Conservation (phyloP, 495 filamentous ascomycete genomes). For the Podospora anserina region DNA sequence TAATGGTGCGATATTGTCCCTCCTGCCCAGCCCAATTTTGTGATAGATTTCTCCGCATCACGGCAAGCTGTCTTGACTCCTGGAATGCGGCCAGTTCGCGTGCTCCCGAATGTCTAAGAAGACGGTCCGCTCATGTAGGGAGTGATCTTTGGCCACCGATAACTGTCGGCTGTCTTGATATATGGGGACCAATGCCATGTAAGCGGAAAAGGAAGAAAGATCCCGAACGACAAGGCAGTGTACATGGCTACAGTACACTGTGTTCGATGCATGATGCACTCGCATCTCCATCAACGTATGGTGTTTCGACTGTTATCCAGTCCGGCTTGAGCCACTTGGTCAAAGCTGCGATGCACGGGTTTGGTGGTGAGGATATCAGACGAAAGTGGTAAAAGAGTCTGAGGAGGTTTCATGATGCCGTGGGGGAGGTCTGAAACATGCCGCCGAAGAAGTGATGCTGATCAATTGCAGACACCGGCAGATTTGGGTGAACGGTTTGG, state of each 20-base stretch:
- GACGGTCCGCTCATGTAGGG: conserved; percentile 1
- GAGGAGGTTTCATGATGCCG: conserved; percentile 11
- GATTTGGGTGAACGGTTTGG: background rate
- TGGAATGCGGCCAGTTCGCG: conserved; percentile 14
- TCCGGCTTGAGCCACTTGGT: background rate
- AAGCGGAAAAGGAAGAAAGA: background rate
- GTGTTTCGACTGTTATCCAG: background rate
- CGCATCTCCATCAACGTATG: background rate
- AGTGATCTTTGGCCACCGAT: background rate
- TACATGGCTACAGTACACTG: conserved; percentile 3
- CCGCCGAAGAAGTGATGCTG: conserved; percentile 1
- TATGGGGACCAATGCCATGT: background rate
- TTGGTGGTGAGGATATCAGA: background rate
- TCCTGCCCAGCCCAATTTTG: background rate
- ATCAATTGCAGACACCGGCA: conserved; percentile 7
- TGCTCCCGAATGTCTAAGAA: conserved; percentile 1
- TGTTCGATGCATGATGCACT: background rate
- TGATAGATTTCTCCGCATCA: background rate
- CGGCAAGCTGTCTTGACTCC: background rate
- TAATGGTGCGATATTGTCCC: background rate
- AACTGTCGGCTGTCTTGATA: background rate
- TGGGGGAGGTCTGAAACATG: conserved; percentile 5
- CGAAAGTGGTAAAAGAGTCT: background rate
- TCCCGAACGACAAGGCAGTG: background rate
- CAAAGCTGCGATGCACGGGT: background rate